Evolutionary conservation across 2,329 filamentous ascomycete species (phyloP).

Genomic region (Neofusicoccum parvum): DNA sequence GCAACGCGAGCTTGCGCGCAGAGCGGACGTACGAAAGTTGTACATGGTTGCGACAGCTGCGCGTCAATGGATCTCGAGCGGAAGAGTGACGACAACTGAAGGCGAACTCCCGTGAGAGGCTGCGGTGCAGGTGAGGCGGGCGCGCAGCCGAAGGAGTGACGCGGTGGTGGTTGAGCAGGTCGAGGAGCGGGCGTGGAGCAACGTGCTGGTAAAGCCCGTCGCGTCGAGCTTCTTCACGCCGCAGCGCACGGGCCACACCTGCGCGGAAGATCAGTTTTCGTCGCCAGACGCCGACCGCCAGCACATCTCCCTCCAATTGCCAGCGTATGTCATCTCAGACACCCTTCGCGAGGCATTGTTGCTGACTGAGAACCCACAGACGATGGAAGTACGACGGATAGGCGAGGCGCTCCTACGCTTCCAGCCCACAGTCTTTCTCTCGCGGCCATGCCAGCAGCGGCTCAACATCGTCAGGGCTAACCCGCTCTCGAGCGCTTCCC

Average conservation of each 20-base stretch:
- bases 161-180: constrained; percentile 5
- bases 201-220: not conserved
- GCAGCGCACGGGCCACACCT: not conserved
- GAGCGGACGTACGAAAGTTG: constrained; percentile 31
- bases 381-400: constrained; percentile 35
- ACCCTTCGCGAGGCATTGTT: not conserved
- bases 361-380: not conserved
- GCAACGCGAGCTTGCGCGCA: constrained; percentile 7
- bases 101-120: not conserved
- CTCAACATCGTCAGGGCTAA: constrained; percentile 1
- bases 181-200: constrained; percentile 2
- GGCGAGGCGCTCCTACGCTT: constrained; percentile 33
- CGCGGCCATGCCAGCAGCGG: constrained; percentile 9
- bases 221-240: constrained; percentile 17
- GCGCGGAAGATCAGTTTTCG: constrained; percentile 13
- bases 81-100: not conserved
- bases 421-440: constrained; percentile 23
- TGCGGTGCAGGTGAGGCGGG: not conserved
- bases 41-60: constrained; percentile 34
- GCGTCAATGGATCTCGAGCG: constrained; percentile 3
- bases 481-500: not conserved
- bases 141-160: constrained; percentile 11
- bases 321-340: constrained; percentile 6
- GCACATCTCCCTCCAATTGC: not conserved
- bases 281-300: constrained; percentile 8